phyloP scores from a whole-genome alignment of 1,139 yeast genomes.

The Kurtzmaniella quercitrusa region DNA sequence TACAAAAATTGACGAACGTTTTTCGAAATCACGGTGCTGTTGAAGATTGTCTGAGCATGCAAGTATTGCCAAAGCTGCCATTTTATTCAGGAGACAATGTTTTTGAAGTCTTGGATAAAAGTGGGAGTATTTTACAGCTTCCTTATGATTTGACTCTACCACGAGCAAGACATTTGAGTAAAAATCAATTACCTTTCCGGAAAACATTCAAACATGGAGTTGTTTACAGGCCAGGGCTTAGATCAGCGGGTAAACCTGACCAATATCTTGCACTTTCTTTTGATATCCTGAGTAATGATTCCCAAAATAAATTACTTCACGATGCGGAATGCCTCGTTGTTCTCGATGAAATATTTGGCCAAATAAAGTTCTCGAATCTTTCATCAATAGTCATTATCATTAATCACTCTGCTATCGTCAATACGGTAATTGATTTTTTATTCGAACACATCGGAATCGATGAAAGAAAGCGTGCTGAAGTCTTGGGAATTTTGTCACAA shows the following conservation, averaged over 20 bases:
- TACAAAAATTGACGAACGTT: conserved; percentile 52
- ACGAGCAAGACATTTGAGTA: conserved; percentile 77
- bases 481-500: conserved; percentile 69
- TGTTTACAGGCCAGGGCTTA: conserved; percentile 66
- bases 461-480: conserved; percentile 60
- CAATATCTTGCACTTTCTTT: conserved; percentile 80
- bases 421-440: conserved; percentile 58
- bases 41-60: conserved; percentile 56
- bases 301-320: conserved; percentile 41
- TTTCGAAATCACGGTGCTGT: conserved; percentile 85
- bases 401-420: conserved; percentile 77
- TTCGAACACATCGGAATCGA: conserved; percentile 70
- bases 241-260: conserved; percentile 65
- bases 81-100: conserved; percentile 60
- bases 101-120: conserved; percentile 76
- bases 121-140: conserved; percentile 82
- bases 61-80: conserved; percentile 80
- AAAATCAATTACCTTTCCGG: conserved; percentile 48
- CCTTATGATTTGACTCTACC: conserved; percentile 90
- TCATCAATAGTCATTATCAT: conserved; percentile 55
- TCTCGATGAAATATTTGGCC: conserved; percentile 61
- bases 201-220: conserved; percentile 73
- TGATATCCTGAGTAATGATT: conserved; percentile 64
- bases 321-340: conserved; percentile 90
- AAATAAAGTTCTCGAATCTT: conserved; percentile 46